Evolutionary conservation across 257 asterid genomes (phyloP), one percentile per base, ranked within the genome.

Genomic region (Nicotiana sylvestris): DNA sequence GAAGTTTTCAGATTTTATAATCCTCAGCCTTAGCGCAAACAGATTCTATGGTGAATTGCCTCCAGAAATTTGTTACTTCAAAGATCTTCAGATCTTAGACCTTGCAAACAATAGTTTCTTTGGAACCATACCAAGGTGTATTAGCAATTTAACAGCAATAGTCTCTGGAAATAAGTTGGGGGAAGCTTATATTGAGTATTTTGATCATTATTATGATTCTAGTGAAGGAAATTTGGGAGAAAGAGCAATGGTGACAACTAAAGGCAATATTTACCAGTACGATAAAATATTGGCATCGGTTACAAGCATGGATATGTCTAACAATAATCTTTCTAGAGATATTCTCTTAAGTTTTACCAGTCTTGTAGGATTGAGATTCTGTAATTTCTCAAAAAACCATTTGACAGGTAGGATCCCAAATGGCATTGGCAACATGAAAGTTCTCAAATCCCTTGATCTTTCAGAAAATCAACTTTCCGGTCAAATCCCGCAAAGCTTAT

Each of bases 71-170:
- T 89, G 88, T 9, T 79, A 46, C 49, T 68, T 87, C 1, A 30
- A 2, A 3, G 32, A 21, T 29, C 80, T 85, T 16, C 88, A 81
- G 49, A 69, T 88, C 25, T 81, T 89, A 81, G 88, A 85, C 76
- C 68, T 87, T 32, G 84, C 90, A 5, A 9, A 33, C n/a, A 83
- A 83, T 9, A 27, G 8, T 0, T 9, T 87, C 5, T 77, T 60
- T 0, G 87, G 89, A 18, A 10, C 0, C 1, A 84, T 85, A 58
- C 89, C 87, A 3, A 55, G 61, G 13, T 86, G 89, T 58, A 29
- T 89, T 27, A 12, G 62, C 18, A 85, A 85, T 82, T 77, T 88
- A 21, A 85, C 87, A 25, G 85, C 86, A 58, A 88, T 88, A 89
- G 33, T 70, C 3, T 9, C 46, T 1, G 46, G 2, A 69, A 51